Percentiles rank a stretch among this genome's conserved stretches.
Evolutionary conservation across 331 rosid genomes (phyloP).

Genomic region (Cydonia oblonga): DNA sequence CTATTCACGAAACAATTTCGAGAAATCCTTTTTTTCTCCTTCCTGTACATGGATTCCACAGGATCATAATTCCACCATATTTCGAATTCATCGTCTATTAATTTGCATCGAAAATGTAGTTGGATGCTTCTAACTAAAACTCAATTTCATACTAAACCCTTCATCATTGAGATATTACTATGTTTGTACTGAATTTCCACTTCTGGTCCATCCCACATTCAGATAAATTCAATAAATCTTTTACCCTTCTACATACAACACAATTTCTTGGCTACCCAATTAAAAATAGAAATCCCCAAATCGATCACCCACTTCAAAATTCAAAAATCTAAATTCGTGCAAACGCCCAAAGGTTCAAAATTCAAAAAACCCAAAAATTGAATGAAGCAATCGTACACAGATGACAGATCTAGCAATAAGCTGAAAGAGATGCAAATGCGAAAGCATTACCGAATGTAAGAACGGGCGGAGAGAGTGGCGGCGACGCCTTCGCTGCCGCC

Average conservation of each 20-base stretch:
- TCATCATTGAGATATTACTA: neutral
- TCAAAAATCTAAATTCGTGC: neutral
- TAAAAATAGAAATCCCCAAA: neutral
- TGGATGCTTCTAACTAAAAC: neutral
- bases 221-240: neutral
- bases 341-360: neutral
- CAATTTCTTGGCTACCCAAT: neutral
- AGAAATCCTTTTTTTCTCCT: neutral
- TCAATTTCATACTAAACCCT: neutral
- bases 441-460: constrained; percentile 53
- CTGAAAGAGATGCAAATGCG: neutral
- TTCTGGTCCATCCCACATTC: neutral
- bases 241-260: neutral
- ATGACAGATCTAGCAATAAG: constrained; percentile 6
- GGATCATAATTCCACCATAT: neutral
- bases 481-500: constrained; percentile 88
- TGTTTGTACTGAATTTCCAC: neutral
- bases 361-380: neutral
- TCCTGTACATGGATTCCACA: neutral
- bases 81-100: neutral
- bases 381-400: neutral
- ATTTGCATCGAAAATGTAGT: neutral
- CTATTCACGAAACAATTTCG: neutral
- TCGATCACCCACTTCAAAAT: neutral
- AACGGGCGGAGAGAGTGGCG: constrained; percentile 34